Conservation (phyloP, 208 protist species). For the Balamuthia mandrillaris region DNA sequence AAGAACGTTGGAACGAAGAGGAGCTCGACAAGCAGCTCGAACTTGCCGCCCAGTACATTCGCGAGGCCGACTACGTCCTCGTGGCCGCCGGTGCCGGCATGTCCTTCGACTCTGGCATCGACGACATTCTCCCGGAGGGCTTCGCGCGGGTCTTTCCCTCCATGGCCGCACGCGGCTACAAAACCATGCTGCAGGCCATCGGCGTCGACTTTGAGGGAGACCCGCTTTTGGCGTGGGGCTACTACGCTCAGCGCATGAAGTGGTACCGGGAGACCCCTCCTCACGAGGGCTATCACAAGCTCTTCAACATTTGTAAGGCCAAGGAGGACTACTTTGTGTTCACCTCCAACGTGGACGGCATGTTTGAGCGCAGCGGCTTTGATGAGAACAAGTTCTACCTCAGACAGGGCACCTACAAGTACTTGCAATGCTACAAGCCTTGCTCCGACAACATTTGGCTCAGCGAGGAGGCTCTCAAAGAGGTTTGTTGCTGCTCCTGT, state of each 20-base stretch:
- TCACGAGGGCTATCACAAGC: background rate
- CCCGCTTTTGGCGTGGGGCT: background rate
- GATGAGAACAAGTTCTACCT: background rate
- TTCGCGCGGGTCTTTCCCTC: background rate
- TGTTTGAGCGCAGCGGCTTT: background rate
- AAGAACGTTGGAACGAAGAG: no score
- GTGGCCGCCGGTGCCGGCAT: background rate
- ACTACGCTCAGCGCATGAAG: background rate
- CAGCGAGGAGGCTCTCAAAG: no score
- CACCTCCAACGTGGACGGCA: constrained; percentile 10
- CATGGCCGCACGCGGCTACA: background rate
- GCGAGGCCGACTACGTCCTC: background rate
- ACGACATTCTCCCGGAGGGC: background rate
- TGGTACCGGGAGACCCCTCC: background rate
- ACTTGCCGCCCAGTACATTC: background rate
- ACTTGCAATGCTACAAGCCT: constrained; percentile 1
- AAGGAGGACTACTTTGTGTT: background rate
- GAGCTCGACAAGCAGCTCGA: no score
- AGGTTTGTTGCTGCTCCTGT: no score
- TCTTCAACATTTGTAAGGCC: background rate
- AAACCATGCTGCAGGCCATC: background rate
- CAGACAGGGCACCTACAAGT: background rate
- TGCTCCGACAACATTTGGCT: no score
- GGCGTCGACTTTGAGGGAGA: background rate
- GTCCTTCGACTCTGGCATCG: background rate